A percentile compares a stretch with the other conserved stretches of the same genome.
Conservation (phyloP, 2,329 filamentous ascomycete genomes). For the Tolypocladium nubicola region DNA sequence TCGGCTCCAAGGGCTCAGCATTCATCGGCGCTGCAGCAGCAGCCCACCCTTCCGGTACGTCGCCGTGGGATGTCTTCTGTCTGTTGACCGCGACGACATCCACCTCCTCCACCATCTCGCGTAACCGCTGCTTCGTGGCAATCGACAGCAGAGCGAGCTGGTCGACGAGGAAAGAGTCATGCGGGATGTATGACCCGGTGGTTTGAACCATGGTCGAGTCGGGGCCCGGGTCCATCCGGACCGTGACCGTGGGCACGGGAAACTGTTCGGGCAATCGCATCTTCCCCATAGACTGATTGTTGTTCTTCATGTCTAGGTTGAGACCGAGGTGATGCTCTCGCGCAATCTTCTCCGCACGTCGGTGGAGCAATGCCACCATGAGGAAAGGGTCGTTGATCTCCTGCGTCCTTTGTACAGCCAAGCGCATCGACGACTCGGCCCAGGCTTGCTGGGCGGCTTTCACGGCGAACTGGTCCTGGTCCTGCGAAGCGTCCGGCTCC, state of each 20-base stretch:
- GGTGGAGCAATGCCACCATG: constrained; percentile 49
- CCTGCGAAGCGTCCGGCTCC: constrained; percentile 29
- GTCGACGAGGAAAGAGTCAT: constrained; percentile 67
- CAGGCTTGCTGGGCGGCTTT: constrained; percentile 57
- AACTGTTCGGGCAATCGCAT: constrained; percentile 39
- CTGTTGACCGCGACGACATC: constrained; percentile 59
- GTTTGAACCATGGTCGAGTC: constrained; percentile 54
- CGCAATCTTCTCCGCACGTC: constrained; percentile 46
- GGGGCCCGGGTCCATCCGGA: constrained; percentile 43
- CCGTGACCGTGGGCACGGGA: constrained; percentile 40
- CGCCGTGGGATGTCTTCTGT: constrained; percentile 68
- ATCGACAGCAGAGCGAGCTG: constrained; percentile 76
- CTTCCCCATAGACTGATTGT: constrained; percentile 31
- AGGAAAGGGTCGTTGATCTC: constrained; percentile 69
- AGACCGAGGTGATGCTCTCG: constrained; percentile 45
- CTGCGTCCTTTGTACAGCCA: constrained; percentile 50
- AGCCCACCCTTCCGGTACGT: constrained; percentile 65
- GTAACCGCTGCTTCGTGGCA: constrained; percentile 68
- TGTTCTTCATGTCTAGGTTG: constrained; percentile 44
- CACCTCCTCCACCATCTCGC: constrained; percentile 68
- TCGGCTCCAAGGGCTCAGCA: constrained; percentile 24
- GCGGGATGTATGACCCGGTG: constrained; percentile 59
- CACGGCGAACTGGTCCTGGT: constrained; percentile 55
- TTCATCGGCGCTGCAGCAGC: constrained; percentile 52
- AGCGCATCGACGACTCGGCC: constrained; percentile 51